Evolutionary conservation across 305 asterid genomes (phyloP), one percentile per base, ranked within the genome.

Genomic region (Fraxinus sp.): DNA sequence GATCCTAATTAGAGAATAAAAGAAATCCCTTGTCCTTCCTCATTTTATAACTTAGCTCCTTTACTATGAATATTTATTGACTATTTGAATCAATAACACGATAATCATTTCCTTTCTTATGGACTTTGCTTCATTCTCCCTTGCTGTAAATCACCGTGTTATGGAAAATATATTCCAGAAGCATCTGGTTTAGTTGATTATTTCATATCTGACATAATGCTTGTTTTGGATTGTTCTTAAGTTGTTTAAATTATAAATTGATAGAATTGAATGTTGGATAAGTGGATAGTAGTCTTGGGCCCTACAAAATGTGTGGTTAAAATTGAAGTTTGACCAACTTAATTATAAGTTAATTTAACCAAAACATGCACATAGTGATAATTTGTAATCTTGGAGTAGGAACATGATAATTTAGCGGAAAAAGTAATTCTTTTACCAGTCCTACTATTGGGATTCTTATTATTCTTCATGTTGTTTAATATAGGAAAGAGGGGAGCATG

Each of bases 401-500:
- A 20, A 7, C 33, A 24, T 0, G 0, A 3, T 64, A 64, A 64
- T 20, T 64, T 64, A 24, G 33, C 4, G 24, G 35, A 22, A 32
- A 36, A 18, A 39, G 57, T 64, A 20, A 18, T n/a, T 28, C 57
- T 77, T 64, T 30, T 78, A 33, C 22, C 33, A 35, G 77, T 30
- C 74, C 30, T 70, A 10, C 22, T 76, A 73, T 79, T 80, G 80
- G 52, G 75, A 83, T 64, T 64, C 52, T 80, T 55, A 30, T 73
- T 84, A 2, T 52, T 80, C 82, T 84, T 81, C 55, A 79, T 80
- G 44, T 71, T 84, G 78, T 86, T 82, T 81, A 55, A 18, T 90
- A 83, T 84, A 94, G 99, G 98, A 96, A 94, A 94, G 99, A 86
- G 98, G 95, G 82, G 98, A 96, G 91, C 91, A 88, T 73, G 85